A percentile compares a stretch with the other conserved stretches of the same genome.
These are phyloP conservation scores for Trichaptum fuscoviolaceum DNA, from an alignment of 768 basidiomycete genomes.

Conservation along the genomic window DNA sequence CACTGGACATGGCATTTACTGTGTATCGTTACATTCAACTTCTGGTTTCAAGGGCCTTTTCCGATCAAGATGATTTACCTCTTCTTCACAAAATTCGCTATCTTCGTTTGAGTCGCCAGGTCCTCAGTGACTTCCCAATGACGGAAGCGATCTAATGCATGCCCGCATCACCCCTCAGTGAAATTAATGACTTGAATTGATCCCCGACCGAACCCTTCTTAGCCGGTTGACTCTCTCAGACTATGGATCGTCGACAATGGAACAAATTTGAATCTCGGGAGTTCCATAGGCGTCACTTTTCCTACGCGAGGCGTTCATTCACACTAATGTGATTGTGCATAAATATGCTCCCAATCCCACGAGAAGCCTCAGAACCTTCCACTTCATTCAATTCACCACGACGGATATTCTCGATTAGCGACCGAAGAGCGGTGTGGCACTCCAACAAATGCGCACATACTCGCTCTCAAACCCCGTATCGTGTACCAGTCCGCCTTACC, in stretches of 20 bases:
- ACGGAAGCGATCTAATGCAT: background rate
- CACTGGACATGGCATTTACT: background rate
- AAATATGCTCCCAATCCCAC: background rate
- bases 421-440: background rate
- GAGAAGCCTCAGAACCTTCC: background rate
- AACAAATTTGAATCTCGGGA: too few species aligned
- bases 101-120: background rate
- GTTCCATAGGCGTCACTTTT: background rate
- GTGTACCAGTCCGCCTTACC: background rate
- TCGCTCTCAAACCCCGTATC: background rate
- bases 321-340: background rate
- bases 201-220: too few species aligned
- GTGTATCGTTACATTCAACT: background rate
- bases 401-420: background rate
- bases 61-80: background rate
- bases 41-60: background rate
- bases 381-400: background rate
- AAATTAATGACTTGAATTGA: background rate
- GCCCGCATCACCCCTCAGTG: background rate
- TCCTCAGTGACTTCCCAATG: background rate
- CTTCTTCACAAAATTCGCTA: background rate
- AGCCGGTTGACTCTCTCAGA: too few species aligned
- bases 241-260: too few species aligned
- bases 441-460: background rate
- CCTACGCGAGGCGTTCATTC: background rate